These are phyloP conservation scores for Paraurostyla sp. DNA, from an alignment of 73 alveolate species.

Conservation along the genomic window DNA sequence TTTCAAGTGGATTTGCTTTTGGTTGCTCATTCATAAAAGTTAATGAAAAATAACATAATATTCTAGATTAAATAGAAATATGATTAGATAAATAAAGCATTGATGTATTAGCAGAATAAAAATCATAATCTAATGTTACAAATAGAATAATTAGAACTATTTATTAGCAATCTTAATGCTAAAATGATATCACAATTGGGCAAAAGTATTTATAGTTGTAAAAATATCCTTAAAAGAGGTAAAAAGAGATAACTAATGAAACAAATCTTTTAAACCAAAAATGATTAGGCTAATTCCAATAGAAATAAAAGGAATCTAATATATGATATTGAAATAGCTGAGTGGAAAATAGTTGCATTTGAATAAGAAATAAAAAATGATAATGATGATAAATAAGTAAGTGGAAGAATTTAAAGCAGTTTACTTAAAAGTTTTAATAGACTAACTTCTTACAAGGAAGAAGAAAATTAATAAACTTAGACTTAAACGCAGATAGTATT, in stretches of 20 bases:
- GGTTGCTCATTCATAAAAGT: no score
- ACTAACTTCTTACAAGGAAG: no score
- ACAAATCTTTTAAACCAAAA: neutral
- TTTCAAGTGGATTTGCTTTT: neutral
- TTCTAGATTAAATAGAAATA: no score
- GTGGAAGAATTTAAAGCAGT: neutral
- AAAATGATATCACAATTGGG: neutral
- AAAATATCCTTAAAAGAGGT: conserved; percentile 61
- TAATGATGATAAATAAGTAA: neutral
- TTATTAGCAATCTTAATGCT: neutral
- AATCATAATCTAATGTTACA: no score
- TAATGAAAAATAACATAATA: no score
- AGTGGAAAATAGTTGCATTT: neutral
- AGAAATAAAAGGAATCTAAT: no score
- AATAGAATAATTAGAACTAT: neutral
- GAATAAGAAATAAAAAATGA: neutral
- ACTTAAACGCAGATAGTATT: no score
- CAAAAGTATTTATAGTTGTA: conserved; percentile 42
- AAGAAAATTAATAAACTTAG: no score
- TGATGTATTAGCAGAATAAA: no score
- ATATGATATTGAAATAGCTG: no score
- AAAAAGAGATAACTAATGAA: conserved; percentile 37
- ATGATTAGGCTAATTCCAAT: neutral
- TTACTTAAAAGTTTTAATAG: no score
- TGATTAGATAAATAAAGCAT: no score